Conservation (phyloP, 305 asterid species). For the Solanum hybrid region DNA sequence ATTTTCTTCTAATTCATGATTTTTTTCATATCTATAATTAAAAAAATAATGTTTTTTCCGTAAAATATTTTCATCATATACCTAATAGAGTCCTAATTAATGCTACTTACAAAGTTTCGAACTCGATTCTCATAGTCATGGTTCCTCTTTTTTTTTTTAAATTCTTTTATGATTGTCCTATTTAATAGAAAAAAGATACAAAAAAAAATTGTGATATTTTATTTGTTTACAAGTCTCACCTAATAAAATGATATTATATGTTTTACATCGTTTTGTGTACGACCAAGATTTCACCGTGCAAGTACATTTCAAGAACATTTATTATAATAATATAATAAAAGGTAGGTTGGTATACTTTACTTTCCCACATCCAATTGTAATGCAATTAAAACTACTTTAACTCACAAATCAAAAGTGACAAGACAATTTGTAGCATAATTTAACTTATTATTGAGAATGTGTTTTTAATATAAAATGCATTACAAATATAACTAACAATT, state of each 20-base stretch:
- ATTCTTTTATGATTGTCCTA: not conserved
- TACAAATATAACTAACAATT: not conserved
- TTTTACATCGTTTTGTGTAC: not conserved
- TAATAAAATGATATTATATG: not conserved
- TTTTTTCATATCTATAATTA: not conserved
- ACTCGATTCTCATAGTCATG: not conserved
- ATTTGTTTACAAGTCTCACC: not conserved
- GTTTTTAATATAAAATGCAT: no score
- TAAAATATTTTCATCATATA: not conserved
- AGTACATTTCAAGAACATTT: not conserved
- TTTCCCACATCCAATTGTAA: not conserved
- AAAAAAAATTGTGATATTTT: not conserved
- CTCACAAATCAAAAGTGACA: not conserved
- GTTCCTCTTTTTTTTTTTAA: not conserved
- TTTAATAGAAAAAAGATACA: not conserved
- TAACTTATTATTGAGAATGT: not conserved
- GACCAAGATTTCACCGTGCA: not conserved
- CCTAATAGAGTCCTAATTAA: not conserved
- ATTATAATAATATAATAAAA: no score
- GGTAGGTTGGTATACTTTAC: not conserved
- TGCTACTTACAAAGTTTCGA: not conserved
- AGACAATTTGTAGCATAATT: not conserved
- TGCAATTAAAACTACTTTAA: not conserved
- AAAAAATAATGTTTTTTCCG: not conserved
- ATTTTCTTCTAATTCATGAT: not conserved